These are phyloP conservation scores for Aspergillus terreus DNA, from an alignment of 2,329 filamentous ascomycete genomes.

Conservation along the genomic window DNA sequence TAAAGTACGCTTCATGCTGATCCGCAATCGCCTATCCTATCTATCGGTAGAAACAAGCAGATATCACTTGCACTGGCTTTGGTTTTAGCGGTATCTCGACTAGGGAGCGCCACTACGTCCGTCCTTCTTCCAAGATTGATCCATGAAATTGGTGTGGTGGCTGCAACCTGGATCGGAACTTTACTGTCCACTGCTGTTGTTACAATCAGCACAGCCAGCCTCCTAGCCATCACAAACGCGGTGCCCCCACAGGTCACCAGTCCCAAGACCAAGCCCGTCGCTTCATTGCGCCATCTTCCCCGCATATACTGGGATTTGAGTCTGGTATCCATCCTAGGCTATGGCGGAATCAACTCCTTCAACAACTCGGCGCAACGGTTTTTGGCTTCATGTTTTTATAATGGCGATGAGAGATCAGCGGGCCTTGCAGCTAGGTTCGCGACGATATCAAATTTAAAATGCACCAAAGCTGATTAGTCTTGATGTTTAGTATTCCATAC, in stretches of 20 bases:
- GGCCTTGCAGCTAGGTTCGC: not conserved
- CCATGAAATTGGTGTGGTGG: not conserved
- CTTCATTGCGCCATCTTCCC: not conserved
- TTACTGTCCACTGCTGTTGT: not conserved
- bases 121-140: constrained; percentile 2
- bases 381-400: not conserved
- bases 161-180: not conserved
- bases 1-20: not conserved
- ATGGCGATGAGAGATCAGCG: not conserved
- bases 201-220: not conserved
- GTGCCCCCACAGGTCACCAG: not conserved
- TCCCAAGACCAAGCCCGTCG: not conserved
- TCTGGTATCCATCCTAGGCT: not conserved
- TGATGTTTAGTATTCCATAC: not conserved
- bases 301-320: not conserved
- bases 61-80: not conserved
- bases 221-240: not conserved
- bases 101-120: constrained; percentile 7
- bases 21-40: not conserved
- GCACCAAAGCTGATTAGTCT: not conserved
- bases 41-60: not conserved
- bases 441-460: not conserved
- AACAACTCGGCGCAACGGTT: not conserved
- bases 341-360: not conserved
- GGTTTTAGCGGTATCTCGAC: not conserved